Evolutionary conservation across 805 yeast species (phyloP), one percentile per base, ranked within the genome.

Genomic region (Spathaspora arborariae): DNA sequence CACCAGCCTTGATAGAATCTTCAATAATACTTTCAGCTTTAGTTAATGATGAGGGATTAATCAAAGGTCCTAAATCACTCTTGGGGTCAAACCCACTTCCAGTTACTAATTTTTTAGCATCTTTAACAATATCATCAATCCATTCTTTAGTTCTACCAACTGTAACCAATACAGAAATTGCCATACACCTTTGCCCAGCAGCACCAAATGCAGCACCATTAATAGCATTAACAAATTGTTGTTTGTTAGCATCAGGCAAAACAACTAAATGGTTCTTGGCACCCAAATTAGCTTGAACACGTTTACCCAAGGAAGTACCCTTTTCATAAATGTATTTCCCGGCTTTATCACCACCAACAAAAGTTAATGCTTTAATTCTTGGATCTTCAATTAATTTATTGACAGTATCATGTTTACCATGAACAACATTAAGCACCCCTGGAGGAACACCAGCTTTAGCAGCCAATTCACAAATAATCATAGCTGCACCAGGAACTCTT

Each of bases 161-260:
- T 16, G 88, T 78, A 43, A 85, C 86, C 51, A 85, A 71, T 30
- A 82, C 86, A 19, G 86, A 82, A 45, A 85, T 80, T 9, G 88
- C 87, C 86, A 85, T 81, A 68, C 92, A 85, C 61, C 90, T 80
- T 74, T 85, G 92, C 51, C 91, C 92, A 16, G 91, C 90, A 44
- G 91, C 90, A 26, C 91, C 89, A 64, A 85, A 85, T 20, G 89
- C 87, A 45, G 91, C 89, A 42, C 88, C 85, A 48, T 75, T 81
- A 41, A 85, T 68, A 46, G 86, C 83, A 59, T 80, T 81, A 55
- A 85, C 68, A 42, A 86, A 78, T 51, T 79, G 80, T 51, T 69
- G 65, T 63, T 80, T 79, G 66, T 82, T 79, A 41, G 89, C 88
- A 57, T 85, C 91, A 15, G 90, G 88, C 51, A 83, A 69, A 15